Base-by-base conservation (phyloP, 177 flowering plant genomes). In the Vitis hybrid region DNA sequence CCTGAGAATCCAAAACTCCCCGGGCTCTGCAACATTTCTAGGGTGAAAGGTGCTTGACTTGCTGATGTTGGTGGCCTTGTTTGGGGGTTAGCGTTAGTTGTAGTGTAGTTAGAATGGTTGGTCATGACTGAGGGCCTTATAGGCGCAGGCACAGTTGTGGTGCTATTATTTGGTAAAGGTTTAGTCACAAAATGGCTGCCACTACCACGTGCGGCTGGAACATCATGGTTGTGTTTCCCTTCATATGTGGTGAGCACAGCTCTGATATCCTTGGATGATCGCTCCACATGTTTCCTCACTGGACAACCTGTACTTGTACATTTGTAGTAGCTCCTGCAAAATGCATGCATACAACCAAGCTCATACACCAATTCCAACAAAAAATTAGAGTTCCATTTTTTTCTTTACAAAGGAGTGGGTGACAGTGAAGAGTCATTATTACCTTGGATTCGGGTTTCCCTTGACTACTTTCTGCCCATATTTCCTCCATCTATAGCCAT, bases 371-470 rank as follows among this genome's bases (percentile, higher is more conserved):
- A 28, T 28, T 28, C 31, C 31, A 28, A 28, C 31, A 24, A 28
- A 28, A 28, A 28, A 28, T 28, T 28, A 28, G 31, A 28, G 31
- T 28, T 28, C 31, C 31, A 3, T 3, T 28, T 28, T 28, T 28
- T 28, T 28, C 31, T 28, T 28, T 28, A 28, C 31, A 28, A 28
- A 28, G 31, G 31, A 28, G 31, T 28, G 4, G 31, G 31, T 28
- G 31, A 28, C 31, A 28, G 31, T 28, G 31, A 28, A 28, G 31
- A 28, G 31, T 28, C 31, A 28, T 28, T 28, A n/a, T 58, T 66
- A 88, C 98, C 98, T 91, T 69, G 98, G 97, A 76, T 94, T 94
- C 2, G 97, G 98, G 73, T 94, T 92, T 64, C 97, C 97, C 76
- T 94, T 94, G 3, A 94, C 98, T 1, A 94, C 95, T 83, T 94